These are phyloP conservation scores for Radiomyces spectabilis DNA, from an alignment of 192 early-diverging fungal species.

Conservation along the genomic window DNA sequence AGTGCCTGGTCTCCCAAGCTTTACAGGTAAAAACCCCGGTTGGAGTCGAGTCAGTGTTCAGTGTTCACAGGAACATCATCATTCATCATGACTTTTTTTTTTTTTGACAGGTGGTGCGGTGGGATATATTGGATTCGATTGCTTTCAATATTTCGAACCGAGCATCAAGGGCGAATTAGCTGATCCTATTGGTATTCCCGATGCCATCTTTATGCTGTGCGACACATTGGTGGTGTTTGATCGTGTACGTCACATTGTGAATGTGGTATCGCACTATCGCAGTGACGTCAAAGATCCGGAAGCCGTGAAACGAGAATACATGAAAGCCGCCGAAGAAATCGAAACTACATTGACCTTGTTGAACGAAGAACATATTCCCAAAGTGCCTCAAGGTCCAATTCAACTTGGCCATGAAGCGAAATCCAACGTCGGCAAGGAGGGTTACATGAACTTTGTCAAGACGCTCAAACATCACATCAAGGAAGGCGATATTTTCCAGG, in stretches of 20 bases:
- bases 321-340: slow-evolving; percentile 64
- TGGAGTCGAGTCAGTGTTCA: too few relatives aligned
- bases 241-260: slow-evolving; percentile 84
- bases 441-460: slow-evolving; percentile 85
- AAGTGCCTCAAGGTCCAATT: slow-evolving; percentile 73
- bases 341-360: slow-evolving; percentile 59
- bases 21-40: slow-evolving; percentile 76
- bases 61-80: neutral
- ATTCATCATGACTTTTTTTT: slow-evolving; percentile 4
- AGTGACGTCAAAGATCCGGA: slow-evolving; percentile 48
- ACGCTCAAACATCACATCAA: slow-evolving; percentile 86
- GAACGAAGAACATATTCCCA: slow-evolving; percentile 59
- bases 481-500: slow-evolving; percentile 97
- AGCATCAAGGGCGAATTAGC: slow-evolving; percentile 68
- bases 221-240: slow-evolving; percentile 96
- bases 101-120: slow-evolving; percentile 77
- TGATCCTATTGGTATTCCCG: slow-evolving; percentile 87
- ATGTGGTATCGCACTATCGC: slow-evolving; percentile 89
- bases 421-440: slow-evolving; percentile 89
- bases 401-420: slow-evolving; percentile 56
- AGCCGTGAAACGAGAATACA: slow-evolving; percentile 56
- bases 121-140: slow-evolving; percentile 97
- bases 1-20: slow-evolving; percentile 75
- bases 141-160: slow-evolving; percentile 97
- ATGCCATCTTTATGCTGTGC: slow-evolving; percentile 90